A percentile compares a stretch with the other conserved stretches of the same genome.
These are phyloP conservation scores for Mediolabrus comicus DNA, from an alignment of 108 stramenopile genomes.

Conservation along the genomic window DNA sequence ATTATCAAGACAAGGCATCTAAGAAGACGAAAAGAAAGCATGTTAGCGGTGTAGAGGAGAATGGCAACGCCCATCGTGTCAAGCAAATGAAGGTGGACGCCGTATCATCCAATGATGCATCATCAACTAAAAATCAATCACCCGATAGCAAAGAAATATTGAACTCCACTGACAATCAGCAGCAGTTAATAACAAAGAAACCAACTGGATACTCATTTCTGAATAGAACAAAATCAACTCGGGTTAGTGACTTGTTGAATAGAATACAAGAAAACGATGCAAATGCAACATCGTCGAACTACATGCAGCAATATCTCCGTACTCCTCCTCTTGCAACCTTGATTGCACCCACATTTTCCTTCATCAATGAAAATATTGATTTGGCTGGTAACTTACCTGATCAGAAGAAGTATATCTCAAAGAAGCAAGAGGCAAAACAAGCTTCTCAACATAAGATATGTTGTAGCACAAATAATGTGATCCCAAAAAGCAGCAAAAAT, in stretches of 20 bases:
- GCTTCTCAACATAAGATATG: constrained; percentile 7
- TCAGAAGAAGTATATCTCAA: constrained; percentile 6
- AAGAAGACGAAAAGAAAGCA: constrained; percentile 18
- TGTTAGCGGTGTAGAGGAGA: background rate
- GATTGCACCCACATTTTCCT: constrained; percentile 63
- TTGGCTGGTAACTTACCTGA: background rate
- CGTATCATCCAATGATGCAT: background rate
- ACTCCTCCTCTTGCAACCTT: constrained; percentile 54
- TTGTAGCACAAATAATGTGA: constrained; percentile 12
- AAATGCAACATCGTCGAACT: background rate
- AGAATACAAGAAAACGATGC: background rate
- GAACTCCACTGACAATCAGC: background rate
- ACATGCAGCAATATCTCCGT: constrained; percentile 42
- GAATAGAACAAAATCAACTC: constrained; percentile 10
- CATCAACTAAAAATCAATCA: background rate
- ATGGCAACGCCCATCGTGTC: background rate
- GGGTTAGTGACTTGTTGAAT: constrained; percentile 5
- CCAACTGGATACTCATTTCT: constrained; percentile 73
- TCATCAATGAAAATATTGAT: constrained; percentile 32
- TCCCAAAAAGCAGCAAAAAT: constrained; percentile 54
- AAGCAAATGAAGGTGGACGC: background rate
- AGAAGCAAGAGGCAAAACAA: constrained; percentile 9
- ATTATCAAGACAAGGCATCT: constrained; percentile 29
- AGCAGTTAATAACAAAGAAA: constrained; percentile 6
- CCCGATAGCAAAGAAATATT: background rate